Conservation (phyloP, 345 rosid genomes). For the Brassica napus region DNA sequence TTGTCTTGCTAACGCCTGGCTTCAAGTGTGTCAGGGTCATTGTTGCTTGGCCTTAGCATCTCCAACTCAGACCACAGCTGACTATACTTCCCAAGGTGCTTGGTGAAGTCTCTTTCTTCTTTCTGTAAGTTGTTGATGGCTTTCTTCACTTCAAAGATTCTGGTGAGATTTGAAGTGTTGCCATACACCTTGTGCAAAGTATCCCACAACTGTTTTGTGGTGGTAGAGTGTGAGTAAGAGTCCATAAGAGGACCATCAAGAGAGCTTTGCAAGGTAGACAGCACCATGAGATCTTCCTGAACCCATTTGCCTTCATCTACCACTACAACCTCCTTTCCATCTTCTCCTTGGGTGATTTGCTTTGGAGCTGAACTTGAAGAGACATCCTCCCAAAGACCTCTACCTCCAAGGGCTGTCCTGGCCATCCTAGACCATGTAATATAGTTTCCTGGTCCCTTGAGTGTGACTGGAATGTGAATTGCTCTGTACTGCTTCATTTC, state of each 20-base stretch:
- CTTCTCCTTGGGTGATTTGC: neutral
- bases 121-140: neutral
- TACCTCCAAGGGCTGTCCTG: neutral
- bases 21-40: neutral
- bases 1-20: neutral
- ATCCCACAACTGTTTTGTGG: neutral
- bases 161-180: neutral
- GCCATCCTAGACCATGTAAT: neutral
- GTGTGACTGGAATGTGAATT: too few species aligned
- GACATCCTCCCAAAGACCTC: neutral
- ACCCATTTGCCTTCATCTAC: neutral
- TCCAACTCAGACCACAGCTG: neutral
- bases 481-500: too few species aligned
- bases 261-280: neutral
- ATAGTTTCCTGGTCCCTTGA: neutral
- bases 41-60: neutral
- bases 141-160: neutral
- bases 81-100: neutral
- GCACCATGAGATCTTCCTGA: neutral
- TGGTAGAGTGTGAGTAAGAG: neutral
- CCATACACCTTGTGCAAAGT: neutral
- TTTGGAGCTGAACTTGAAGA: neutral
- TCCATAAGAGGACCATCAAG: neutral
- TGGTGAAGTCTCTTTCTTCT: neutral
- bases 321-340: neutral